Evolutionary conservation across 2,329 filamentous ascomycete genomes (phyloP), one percentile per base, ranked within the genome.

Genomic region (Fusarium dlaminii): DNA sequence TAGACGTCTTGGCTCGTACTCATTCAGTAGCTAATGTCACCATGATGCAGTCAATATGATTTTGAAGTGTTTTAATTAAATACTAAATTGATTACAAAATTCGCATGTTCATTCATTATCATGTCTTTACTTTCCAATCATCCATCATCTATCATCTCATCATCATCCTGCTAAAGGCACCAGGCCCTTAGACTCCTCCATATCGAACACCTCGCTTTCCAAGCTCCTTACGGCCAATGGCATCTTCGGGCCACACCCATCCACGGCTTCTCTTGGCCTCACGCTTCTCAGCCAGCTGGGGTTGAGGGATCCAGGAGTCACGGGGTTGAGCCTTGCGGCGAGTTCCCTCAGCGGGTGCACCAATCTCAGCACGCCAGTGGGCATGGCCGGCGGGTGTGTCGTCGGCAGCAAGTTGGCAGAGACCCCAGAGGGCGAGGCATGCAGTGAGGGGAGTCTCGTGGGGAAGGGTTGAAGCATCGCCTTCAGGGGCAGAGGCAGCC

Each of bases 201-300:
- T 92, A 91, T 68, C 87, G 83, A 42, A 92, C 89, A 22, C 90
- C 90, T 64, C 90, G 85, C 85, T 90, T 91, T 10, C 91, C 91
- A 59, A 92, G 86, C 84, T 95, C 93, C 83, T 93, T 91, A 77
- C 92, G 87, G 14, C 91, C 90, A 17, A 95, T 86, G 7, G 90
- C 86, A 77, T 95, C 93, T 78, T 95, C 92, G 3, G 93, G 93
- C 83, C 90, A 88, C 2, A 94, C 89, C 93, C 93, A 95, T 0
- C 93, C 93, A 36, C 93, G 84, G 6, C 89, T 87, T 29, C 92
- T 84, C 88, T 94, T 95, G 27, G 92, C 91, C 83, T 93, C 91
- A 66, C 90, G 85, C 90, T 93, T 96, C 89, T 93, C 92, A 37
- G 87, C 91, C 76, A 90, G 86, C 85, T 91, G 93, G 57, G 90